phyloP scores from a whole-genome alignment of 257 asterid genomes.

The Nicotiana sylvestris region DNA sequence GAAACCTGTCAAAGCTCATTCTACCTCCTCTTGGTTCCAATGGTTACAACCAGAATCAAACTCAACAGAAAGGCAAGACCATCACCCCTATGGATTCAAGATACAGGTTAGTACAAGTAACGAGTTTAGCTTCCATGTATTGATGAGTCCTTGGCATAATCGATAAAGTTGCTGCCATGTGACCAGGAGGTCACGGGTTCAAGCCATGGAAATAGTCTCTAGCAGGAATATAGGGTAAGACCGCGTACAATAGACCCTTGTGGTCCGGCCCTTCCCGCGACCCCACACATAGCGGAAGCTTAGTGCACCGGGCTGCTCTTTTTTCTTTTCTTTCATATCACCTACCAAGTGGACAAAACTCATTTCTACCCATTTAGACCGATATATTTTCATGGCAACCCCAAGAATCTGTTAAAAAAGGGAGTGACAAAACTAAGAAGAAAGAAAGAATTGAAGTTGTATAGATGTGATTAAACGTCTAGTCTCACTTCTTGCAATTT shows the following conservation, averaged over 20 bases:
- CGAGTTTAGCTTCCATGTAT: background rate
- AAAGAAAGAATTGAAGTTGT: background rate
- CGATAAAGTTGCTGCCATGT: too few relatives aligned
- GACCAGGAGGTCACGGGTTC: too few relatives aligned
- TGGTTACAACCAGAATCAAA: conserved; percentile 12
- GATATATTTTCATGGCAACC: background rate
- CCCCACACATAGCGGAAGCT: too few relatives aligned
- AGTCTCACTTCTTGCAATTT: background rate
- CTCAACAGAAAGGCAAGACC: conserved; percentile 25
- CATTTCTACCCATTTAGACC: background rate
- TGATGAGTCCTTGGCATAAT: too few relatives aligned
- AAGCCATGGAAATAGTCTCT: too few relatives aligned
- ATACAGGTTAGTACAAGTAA: conserved; percentile 46
- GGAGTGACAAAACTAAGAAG: background rate
- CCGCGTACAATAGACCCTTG: too few relatives aligned
- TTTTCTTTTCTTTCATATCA: too few relatives aligned
- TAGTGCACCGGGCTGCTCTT: too few relatives aligned
- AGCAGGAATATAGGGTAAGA: too few relatives aligned
- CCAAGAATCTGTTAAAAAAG: background rate
- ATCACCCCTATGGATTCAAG: conserved; percentile 71
- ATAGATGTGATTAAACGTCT: background rate
- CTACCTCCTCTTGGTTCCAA: conserved; percentile 82
- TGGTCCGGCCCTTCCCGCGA: too few relatives aligned
- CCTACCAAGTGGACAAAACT: background rate
- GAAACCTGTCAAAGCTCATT: conserved; percentile 64